phyloP scores from a whole-genome alignment of 441 rosid species.

The Syzygium malaccense region DNA sequence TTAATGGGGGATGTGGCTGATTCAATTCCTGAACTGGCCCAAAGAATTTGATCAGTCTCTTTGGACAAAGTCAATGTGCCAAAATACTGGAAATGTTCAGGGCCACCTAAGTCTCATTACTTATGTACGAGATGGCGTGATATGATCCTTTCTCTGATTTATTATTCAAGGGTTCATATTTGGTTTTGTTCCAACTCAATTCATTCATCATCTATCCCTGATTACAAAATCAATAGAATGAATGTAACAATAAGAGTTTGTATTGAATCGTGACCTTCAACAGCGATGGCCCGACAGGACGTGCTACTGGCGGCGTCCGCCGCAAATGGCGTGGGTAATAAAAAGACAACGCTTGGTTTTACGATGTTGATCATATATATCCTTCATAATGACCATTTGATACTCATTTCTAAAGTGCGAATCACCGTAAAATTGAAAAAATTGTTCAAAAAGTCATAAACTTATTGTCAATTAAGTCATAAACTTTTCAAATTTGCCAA shows the following conservation, averaged over 20 bases:
- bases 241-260: not conserved
- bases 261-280: not conserved
- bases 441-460: not conserved
- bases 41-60: not conserved
- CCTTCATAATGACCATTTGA: not conserved
- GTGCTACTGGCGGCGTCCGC: not conserved
- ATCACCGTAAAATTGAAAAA: not conserved
- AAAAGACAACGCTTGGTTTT: not conserved
- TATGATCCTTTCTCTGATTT: not conserved
- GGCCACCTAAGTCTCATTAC: not conserved
- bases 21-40: not conserved
- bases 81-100: not conserved
- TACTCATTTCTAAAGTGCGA: not conserved
- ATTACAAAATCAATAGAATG: not conserved
- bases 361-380: not conserved
- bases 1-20: not conserved
- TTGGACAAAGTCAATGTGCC: not conserved
- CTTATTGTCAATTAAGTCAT: rapidly evolving
- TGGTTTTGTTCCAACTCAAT: not conserved
- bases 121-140: not conserved
- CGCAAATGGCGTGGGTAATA: not conserved
- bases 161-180: not conserved
- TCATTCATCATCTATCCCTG: not conserved
- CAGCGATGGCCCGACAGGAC: not conserved
- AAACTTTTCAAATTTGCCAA: too few relatives aligned